Conservation (phyloP, 192 early-diverging fungal genomes). For the Entomortierella parvispora region DNA sequence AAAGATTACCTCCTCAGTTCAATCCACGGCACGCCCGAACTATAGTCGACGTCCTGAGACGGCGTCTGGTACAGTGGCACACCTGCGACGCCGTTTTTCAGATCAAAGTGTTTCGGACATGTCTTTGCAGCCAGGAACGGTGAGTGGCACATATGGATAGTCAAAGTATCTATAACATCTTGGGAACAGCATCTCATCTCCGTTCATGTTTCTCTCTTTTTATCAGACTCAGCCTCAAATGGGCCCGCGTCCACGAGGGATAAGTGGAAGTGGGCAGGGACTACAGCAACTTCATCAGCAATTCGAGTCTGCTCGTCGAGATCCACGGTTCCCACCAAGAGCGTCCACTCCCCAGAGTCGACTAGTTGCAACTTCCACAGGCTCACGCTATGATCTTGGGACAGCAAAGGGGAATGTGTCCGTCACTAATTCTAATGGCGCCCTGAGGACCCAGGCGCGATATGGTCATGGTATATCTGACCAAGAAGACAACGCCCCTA, state of each 20-base stretch:
- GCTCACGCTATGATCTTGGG: no score
- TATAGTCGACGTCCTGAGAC: constrained; percentile 24
- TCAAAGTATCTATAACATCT: not conserved
- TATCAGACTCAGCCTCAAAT: not conserved
- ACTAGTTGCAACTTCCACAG: no score
- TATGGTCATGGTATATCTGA: no score
- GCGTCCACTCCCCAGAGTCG: no score
- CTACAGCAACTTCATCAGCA: not conserved
- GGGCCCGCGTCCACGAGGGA: not conserved
- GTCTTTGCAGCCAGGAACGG: not conserved
- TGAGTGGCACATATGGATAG: constrained; percentile 5
- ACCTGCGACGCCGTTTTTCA: constrained; percentile 33
- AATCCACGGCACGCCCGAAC: not conserved
- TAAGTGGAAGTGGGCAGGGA: not conserved
- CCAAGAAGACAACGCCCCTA: no score
- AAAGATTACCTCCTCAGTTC: constrained; percentile 8
- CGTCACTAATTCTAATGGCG: no score
- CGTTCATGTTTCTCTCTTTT: not conserved
- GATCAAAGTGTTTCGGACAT: constrained; percentile 31
- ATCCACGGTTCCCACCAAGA: no score
- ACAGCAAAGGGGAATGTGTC: no score
- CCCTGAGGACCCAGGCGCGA: no score
- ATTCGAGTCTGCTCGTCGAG: no score
- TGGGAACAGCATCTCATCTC: not conserved
- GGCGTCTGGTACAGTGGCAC: constrained; percentile 32